These are phyloP conservation scores for Monosporascus cannonballus DNA, from an alignment of 2,329 filamentous ascomycete genomes.

Conservation along the genomic window DNA sequence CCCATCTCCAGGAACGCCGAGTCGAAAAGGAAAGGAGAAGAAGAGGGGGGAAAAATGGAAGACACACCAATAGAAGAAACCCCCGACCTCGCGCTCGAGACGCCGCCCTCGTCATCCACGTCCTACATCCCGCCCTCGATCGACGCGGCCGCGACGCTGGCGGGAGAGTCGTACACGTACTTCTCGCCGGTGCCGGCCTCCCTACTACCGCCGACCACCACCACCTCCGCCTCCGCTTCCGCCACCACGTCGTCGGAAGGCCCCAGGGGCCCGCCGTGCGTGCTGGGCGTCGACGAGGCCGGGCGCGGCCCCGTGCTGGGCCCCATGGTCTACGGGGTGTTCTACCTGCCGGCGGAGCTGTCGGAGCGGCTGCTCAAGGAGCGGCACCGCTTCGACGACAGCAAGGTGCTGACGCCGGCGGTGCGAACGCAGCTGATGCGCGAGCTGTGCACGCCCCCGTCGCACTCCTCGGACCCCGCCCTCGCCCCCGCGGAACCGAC, in stretches of 20 bases:
- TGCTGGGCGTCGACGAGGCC: slow-evolving; percentile 88
- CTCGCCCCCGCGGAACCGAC: neutral
- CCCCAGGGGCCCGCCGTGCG: slow-evolving; percentile 49
- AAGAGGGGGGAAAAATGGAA: slow-evolving; percentile 30
- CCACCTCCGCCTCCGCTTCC: slow-evolving; percentile 7
- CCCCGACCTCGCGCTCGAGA: slow-evolving; percentile 26
- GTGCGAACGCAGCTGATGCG: slow-evolving; percentile 67
- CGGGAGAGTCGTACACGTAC: slow-evolving; percentile 64
- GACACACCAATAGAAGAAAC: slow-evolving; percentile 32
- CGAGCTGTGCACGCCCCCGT: slow-evolving; percentile 59
- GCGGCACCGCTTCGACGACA: slow-evolving; percentile 87
- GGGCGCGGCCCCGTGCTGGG: slow-evolving; percentile 91
- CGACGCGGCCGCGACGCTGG: slow-evolving; percentile 47
- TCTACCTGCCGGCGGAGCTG: slow-evolving; percentile 67
- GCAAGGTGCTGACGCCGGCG: slow-evolving; percentile 79
- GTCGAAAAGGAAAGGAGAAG: neutral
- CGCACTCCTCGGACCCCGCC: no score
- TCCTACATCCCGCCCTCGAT: slow-evolving; percentile 66
- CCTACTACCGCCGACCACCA: slow-evolving; percentile 42
- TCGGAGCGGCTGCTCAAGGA: slow-evolving; percentile 69
- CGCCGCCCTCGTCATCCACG: slow-evolving; percentile 14
- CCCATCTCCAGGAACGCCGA: neutral
- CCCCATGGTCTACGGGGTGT: slow-evolving; percentile 66
- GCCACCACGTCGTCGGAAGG: slow-evolving; percentile 26
- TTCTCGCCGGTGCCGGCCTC: slow-evolving; percentile 61